A percentile compares a stretch with the other conserved stretches of the same genome.
These are phyloP conservation scores for Mycena venus DNA, from an alignment of 768 basidiomycete species.

Conservation along the genomic window DNA sequence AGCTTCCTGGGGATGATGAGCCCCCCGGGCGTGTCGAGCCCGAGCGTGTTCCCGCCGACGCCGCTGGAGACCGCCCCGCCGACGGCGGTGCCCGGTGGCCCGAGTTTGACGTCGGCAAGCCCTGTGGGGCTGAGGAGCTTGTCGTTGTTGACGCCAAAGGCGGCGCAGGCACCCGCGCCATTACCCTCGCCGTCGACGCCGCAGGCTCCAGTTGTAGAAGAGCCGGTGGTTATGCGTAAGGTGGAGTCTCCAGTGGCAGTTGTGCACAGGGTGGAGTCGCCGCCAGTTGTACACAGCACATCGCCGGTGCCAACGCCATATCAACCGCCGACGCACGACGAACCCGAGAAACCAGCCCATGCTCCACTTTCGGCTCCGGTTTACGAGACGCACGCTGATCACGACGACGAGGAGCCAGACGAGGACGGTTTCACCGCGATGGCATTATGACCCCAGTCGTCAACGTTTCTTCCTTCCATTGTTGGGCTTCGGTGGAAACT, in stretches of 20 bases:
- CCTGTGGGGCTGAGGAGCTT: constrained; percentile 3
- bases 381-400: neutral
- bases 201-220: neutral
- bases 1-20: constrained; percentile 31
- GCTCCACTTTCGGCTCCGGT: neutral
- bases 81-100: constrained; percentile 1
- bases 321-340: neutral
- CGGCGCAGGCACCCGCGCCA: neutral
- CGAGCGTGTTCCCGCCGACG: constrained; percentile 34
- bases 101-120: neutral
- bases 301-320: neutral
- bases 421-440: constrained; percentile 4
- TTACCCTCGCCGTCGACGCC: neutral
- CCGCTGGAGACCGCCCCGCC: constrained; percentile 25
- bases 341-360: neutral
- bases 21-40: constrained; percentile 20
- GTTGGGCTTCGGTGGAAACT: neutral
- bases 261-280: neutral
- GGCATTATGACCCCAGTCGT: constrained; percentile 5
- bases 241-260: neutral
- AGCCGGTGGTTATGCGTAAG: neutral
- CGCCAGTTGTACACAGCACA: neutral
- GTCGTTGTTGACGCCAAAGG: constrained; percentile 25
- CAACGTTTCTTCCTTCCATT: neutral
- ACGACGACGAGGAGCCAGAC: neutral